Evolutionary conservation across 345 rosid genomes (phyloP).

Genomic region (Odontarrhena argentea): DNA sequence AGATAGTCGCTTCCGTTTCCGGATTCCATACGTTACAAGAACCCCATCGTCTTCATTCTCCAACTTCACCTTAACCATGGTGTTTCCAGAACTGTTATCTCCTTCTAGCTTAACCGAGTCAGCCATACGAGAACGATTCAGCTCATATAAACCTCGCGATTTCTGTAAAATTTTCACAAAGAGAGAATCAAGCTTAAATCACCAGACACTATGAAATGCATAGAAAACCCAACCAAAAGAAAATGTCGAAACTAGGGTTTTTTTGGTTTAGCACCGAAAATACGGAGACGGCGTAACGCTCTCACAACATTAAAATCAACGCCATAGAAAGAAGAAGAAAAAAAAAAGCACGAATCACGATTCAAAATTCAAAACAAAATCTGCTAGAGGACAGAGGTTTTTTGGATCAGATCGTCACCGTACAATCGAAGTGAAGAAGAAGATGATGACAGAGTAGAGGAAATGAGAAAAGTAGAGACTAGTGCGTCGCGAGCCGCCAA

Average conservation of each 20-base stretch:
- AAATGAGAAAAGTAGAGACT: not conserved
- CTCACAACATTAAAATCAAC: slow-evolving; percentile 24
- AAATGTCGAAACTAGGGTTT: slow-evolving; percentile 39
- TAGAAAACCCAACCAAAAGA: slow-evolving; percentile 2
- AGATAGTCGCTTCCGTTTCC: slow-evolving; percentile 48
- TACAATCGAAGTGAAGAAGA: slow-evolving; percentile 27
- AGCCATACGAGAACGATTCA: slow-evolving; percentile 48
- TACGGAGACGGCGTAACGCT: slow-evolving; percentile 19
- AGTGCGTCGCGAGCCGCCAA: slow-evolving; percentile 32
- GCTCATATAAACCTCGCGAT: slow-evolving; percentile 37
- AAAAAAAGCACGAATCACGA: slow-evolving; percentile 3
- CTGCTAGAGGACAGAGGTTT: not conserved
- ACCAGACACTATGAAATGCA: not conserved
- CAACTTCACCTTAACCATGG: slow-evolving; percentile 41
- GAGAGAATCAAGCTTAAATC: not conserved
- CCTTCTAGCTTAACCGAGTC: slow-evolving; percentile 47
- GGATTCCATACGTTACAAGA: slow-evolving; percentile 35
- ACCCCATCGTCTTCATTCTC: slow-evolving; percentile 42
- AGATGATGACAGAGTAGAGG: slow-evolving; percentile 1
- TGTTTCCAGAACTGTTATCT: not conserved
- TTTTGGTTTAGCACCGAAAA: not conserved
- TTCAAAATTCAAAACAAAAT: not conserved
- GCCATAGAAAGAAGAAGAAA: not conserved
- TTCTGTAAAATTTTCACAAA: slow-evolving; percentile 3
- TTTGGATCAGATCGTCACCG: slow-evolving; percentile 29